Percentiles rank a stretch among this genome's conserved stretches.
Evolutionary conservation across 2,329 filamentous ascomycete genomes (phyloP).

Genomic region (Rachicladosporium sp.): DNA sequence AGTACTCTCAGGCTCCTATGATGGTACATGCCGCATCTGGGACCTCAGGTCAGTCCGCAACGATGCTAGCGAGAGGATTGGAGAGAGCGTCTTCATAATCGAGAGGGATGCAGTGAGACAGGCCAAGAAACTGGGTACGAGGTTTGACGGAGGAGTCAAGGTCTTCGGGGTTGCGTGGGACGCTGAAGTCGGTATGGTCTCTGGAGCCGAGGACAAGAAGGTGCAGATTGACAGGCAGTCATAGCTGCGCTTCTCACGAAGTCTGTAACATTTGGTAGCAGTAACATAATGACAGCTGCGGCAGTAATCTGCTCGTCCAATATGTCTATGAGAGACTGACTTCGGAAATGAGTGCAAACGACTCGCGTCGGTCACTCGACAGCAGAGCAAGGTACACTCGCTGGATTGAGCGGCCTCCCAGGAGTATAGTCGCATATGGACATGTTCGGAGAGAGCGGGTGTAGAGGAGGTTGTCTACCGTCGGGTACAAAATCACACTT

Average conservation of each 20-base stretch:
- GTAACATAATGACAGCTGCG: no score
- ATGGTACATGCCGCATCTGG: slow-evolving; percentile 89
- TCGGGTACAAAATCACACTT: no score
- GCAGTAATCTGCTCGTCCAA: no score
- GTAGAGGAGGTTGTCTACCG: no score
- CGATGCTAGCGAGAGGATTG: slow-evolving; percentile 36
- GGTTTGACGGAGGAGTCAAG: slow-evolving; percentile 53
- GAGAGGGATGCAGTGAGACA: slow-evolving; percentile 57
- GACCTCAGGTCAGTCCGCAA: slow-evolving; percentile 62
- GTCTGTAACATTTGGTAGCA: no score
- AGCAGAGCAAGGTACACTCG: no score
- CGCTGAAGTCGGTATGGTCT: slow-evolving; percentile 73
- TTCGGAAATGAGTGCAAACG: no score
- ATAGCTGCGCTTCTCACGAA: slow-evolving; percentile 1
- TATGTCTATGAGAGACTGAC: no score
- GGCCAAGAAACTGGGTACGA: slow-evolving; percentile 25
- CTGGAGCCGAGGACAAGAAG: slow-evolving; percentile 82
- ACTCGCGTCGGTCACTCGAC: no score
- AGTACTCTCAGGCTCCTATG: slow-evolving; percentile 77
- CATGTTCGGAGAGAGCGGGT: no score
- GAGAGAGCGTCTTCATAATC: slow-evolving; percentile 65
- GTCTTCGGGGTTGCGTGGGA: slow-evolving; percentile 87
- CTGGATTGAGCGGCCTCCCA: no score
- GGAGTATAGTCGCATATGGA: no score
- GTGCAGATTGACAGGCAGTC: slow-evolving; percentile 71